Base-by-base conservation (phyloP, 2,329 filamentous ascomycete genomes). In the Scedosporium dehoogii region DNA sequence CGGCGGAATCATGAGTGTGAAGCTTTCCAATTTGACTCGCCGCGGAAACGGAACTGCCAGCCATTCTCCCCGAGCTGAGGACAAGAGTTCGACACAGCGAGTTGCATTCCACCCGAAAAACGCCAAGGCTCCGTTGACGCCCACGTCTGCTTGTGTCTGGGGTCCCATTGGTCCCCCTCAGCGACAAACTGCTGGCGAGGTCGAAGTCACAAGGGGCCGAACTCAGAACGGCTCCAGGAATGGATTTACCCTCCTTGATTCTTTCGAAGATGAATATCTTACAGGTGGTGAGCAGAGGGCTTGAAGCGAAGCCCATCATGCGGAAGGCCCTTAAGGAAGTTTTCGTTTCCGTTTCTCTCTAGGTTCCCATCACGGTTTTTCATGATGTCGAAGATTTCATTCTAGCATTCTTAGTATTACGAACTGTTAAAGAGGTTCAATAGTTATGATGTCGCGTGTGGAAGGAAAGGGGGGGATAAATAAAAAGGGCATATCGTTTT, bases 131-230 rank as follows among this genome's bases (percentile, higher is more conserved):
- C 60, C 21, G 1, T 21, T 62, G 25, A 62, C 65, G 9, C 62
- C 64, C 10, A 62, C 57, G 14, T 61, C 67, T 38, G 66, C 66
- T 0, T 71, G 69, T 27, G 62, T 66, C 60, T 73, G 71, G 69
- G 69, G 70, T 0, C 66, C 69, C 1, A 68, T 71, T 46, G 68
- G 68, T 10, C 67, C 68, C 16, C 72, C 68, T 42, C 65, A 68
- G 33, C 68, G 38, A 9, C 18, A 6, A 25, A 6, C 4, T 14
- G 41, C 21, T 9, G 23, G 10, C 53, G 27, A 29, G 56, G 56
- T 58, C 16, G 12, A 33, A n/a, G 42, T 53, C 25, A 18, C 7
- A 51, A 29, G 23, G 23, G 3, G 16, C 44, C 21, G 23, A 14
- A 33, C 12, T 21, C 44, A 9, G 27, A 25, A 12, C 16, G 27